These are phyloP conservation scores for Phragmites australis DNA, from an alignment of 176 grass and related monocot genomes.

Conservation along the genomic window DNA sequence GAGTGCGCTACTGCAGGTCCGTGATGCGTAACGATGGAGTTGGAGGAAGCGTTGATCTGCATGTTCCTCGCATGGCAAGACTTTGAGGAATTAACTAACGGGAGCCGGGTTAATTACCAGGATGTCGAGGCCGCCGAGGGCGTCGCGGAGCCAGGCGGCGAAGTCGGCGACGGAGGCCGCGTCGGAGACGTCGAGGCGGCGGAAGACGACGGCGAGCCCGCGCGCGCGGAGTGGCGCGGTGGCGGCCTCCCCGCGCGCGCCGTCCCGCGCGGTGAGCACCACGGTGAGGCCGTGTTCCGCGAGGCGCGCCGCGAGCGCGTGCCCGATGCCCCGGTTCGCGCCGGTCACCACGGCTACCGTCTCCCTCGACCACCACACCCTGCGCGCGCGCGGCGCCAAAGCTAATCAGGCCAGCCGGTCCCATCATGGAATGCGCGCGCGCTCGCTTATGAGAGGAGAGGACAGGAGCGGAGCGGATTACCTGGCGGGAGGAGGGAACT, in stretches of 20 bases:
- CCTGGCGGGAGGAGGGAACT: slow-evolving; percentile 16
- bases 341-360: slow-evolving; percentile 94
- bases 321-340: slow-evolving; percentile 92
- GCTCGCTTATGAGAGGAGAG: no score
- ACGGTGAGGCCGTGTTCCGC: slow-evolving; percentile 85
- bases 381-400: neutral
- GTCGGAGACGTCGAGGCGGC: slow-evolving; percentile 73
- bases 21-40: no score
- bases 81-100: no score
- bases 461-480: neutral
- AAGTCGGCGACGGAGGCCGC: slow-evolving; percentile 61
- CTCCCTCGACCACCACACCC: slow-evolving; percentile 74
- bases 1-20: neutral
- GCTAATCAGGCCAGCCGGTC: neutral
- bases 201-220: slow-evolving; percentile 50
- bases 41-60: no score
- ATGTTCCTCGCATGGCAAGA: no score
- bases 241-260: slow-evolving; percentile 62
- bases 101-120: slow-evolving; percentile 44
- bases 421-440: no score
- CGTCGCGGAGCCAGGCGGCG: slow-evolving; percentile 56
- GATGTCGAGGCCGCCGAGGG: slow-evolving; percentile 74
- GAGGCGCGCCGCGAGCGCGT: slow-evolving; percentile 61
- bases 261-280: slow-evolving; percentile 86
- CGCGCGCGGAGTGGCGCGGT: slow-evolving; percentile 52